A percentile compares a stretch with the other conserved stretches of the same genome.
Conservation (phyloP, 306 rosid species). For the Mucuna pruriens region DNA sequence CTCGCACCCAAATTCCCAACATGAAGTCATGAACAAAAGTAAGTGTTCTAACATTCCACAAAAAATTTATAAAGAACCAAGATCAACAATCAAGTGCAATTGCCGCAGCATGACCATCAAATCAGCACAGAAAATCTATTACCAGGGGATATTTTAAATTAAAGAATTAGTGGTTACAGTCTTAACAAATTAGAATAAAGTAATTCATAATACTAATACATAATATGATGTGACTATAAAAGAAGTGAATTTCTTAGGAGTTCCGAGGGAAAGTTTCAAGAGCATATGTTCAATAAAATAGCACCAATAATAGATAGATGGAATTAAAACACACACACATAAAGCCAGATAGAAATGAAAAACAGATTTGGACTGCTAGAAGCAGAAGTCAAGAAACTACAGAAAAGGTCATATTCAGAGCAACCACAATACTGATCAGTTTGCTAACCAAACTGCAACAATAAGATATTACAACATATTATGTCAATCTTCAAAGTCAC, state of each 20-base stretch:
- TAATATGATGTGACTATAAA: background rate
- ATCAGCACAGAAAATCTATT: background rate
- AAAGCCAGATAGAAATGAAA: background rate
- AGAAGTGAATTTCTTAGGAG: background rate
- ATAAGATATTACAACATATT: background rate
- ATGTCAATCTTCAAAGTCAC: background rate
- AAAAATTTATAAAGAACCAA: background rate
- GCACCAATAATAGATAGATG: background rate
- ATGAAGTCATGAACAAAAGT: background rate
- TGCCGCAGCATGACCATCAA: background rate
- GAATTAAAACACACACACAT: background rate
- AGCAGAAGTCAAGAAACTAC: conserved; percentile 17
- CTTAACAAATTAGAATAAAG: background rate
- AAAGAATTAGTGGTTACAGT: background rate
- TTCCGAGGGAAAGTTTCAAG: background rate
- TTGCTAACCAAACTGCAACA: background rate
- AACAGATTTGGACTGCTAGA: conserved; percentile 3
- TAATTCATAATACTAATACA: background rate
- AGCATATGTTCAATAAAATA: conserved; percentile 7
- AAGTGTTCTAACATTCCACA: background rate
- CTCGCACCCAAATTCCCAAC: background rate
- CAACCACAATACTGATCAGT: conserved; percentile 21
- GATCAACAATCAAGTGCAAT: background rate
- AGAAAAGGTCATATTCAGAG: background rate
- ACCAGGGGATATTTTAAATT: background rate